A percentile compares a stretch with the other conserved stretches of the same genome.
Conservation (phyloP, 2,329 filamentous ascomycete genomes). For the Colletotrichum nymphaeae region DNA sequence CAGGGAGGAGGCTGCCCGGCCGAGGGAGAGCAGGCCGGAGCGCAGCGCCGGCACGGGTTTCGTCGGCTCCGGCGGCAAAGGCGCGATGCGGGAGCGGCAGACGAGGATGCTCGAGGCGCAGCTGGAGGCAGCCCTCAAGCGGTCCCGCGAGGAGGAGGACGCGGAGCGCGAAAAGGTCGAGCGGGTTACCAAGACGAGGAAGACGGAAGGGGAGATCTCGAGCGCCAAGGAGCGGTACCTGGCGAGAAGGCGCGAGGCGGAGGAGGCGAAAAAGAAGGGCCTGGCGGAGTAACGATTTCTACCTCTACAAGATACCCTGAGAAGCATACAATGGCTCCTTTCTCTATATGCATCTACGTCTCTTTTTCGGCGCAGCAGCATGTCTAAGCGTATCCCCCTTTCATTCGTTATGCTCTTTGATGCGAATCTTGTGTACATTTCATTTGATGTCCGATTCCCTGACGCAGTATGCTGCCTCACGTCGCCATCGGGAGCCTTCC, state of each 20-base stretch:
- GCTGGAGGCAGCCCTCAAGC: constrained; percentile 78
- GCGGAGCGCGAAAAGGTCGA: constrained; percentile 72
- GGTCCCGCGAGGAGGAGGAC: constrained; percentile 74
- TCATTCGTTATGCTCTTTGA: neutral
- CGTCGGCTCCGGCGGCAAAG: constrained; percentile 63
- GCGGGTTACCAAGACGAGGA: constrained; percentile 77
- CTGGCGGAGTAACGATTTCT: constrained; percentile 39
- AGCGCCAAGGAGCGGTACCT: constrained; percentile 85
- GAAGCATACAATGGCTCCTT: constrained; percentile 10
- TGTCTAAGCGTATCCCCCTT: neutral
- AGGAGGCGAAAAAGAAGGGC: constrained; percentile 71
- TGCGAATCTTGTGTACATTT: constrained; percentile 6
- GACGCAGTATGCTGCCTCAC: neutral
- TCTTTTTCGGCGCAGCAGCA: neutral
- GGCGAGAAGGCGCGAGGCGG: constrained; percentile 79
- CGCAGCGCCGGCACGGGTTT: constrained; percentile 44
- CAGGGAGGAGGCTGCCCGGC: constrained; percentile 38
- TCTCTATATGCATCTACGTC: neutral
- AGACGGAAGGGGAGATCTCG: constrained; percentile 81
- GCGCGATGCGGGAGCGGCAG: constrained; percentile 80
- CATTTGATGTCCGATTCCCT: neutral
- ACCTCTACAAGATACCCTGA: constrained; percentile 42
- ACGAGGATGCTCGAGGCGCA: constrained; percentile 84
- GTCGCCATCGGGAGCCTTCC: neutral
- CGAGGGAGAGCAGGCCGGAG: constrained; percentile 27